These are phyloP conservation scores for Brasenia schreberi DNA, from an alignment of 164 flowering plant species.

Conservation along the genomic window DNA sequence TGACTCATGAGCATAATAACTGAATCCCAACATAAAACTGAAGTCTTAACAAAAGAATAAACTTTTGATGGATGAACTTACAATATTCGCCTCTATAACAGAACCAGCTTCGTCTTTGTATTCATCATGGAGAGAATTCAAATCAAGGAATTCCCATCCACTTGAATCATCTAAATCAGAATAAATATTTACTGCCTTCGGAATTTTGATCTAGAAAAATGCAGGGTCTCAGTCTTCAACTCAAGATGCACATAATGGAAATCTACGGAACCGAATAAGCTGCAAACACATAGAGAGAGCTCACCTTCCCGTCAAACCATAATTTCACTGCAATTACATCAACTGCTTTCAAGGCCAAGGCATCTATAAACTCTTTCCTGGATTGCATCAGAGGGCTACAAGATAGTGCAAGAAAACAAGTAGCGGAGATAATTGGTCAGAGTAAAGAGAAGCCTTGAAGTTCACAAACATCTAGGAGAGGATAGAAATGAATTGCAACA, in stretches of 20 bases:
- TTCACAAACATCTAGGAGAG: not conserved
- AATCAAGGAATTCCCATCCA: slow-evolving; percentile 60
- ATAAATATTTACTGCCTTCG: slow-evolving; percentile 37
- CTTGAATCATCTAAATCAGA: slow-evolving; percentile 31
- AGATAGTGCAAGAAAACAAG: not conserved
- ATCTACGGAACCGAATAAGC: not conserved
- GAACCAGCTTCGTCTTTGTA: slow-evolving; percentile 32
- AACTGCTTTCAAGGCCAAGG: slow-evolving; percentile 30
- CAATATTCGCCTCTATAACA: slow-evolving; percentile 43
- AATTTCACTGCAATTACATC: slow-evolving; percentile 41
- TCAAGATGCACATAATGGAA: not conserved
- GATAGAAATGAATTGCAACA: not conserved
- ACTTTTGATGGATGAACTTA: slow-evolving; percentile 16
- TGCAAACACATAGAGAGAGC: not conserved
- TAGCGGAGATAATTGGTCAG: not conserved
- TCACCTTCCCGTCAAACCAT: slow-evolving; percentile 40
- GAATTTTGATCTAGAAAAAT: slow-evolving; percentile 32
- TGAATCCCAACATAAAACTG: too few relatives aligned
- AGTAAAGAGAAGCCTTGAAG: not conserved
- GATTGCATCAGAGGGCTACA: slow-evolving; percentile 43
- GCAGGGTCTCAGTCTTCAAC: not conserved
- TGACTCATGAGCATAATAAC: too few relatives aligned
- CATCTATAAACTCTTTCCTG: slow-evolving; percentile 46
- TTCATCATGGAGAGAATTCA: slow-evolving; percentile 43
- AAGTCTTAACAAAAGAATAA: too few relatives aligned